Conservation (phyloP, 2,329 filamentous ascomycete genomes). For the Diaporthe velutina region DNA sequence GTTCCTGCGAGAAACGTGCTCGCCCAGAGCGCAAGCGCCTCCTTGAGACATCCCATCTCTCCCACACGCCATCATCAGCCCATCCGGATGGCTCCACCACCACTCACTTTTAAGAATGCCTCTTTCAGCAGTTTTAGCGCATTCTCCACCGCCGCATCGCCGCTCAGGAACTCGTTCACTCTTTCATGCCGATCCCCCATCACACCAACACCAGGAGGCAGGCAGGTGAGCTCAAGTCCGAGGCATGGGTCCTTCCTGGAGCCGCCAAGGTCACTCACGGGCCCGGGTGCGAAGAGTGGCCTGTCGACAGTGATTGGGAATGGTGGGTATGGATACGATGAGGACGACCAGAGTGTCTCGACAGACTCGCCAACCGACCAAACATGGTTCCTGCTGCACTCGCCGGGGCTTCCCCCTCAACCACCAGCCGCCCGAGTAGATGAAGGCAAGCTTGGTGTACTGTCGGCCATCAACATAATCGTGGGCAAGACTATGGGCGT, state of each 20-base stretch:
- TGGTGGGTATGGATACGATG: constrained; percentile 37
- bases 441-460: constrained; percentile 50
- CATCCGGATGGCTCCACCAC: constrained; percentile 42
- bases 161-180: constrained; percentile 47
- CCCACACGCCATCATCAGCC: constrained; percentile 22
- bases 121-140: constrained; percentile 40
- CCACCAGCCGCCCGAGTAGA: constrained; percentile 32
- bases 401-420: constrained; percentile 37
- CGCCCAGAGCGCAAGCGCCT: constrained; percentile 6
- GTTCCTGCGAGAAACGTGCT: constrained; percentile 34
- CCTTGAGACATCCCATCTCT: constrained; percentile 29
- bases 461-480: constrained; percentile 54
- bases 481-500: constrained; percentile 55
- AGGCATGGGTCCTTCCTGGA: constrained; percentile 43
- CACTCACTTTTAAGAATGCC: constrained; percentile 40
- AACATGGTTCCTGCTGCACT: constrained; percentile 44
- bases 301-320: constrained; percentile 36
- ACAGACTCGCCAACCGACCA: constrained; percentile 42
- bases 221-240: constrained; percentile 33
- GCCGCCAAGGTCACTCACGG: constrained; percentile 42
- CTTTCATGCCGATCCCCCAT: constrained; percentile 50
- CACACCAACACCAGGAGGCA: constrained; percentile 43
- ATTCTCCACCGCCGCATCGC: constrained; percentile 47
- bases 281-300: constrained; percentile 32
- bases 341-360: constrained; percentile 38